Conservation (phyloP, 2,329 filamentous ascomycete genomes). For the Penicillium nordicum region DNA sequence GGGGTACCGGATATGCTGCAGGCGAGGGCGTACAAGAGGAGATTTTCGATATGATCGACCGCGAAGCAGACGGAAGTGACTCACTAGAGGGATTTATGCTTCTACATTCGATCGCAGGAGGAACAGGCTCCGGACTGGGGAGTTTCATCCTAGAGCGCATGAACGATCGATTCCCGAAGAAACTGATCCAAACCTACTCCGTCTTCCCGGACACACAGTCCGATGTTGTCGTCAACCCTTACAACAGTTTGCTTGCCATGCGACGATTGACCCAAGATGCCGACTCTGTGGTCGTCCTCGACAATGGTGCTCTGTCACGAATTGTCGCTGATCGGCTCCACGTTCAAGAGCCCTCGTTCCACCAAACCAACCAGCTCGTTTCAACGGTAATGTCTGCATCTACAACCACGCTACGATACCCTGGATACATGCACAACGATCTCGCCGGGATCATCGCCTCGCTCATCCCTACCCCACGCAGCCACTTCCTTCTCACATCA, state of each 20-base stretch:
- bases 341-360: conserved; percentile 91
- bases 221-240: conserved; percentile 95
- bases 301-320: conserved; percentile 88
- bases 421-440: conserved; percentile 99
- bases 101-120: conserved; percentile 94
- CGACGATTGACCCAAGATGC: conserved; percentile 89
- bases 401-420: conserved; percentile 93
- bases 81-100: conserved; percentile 99
- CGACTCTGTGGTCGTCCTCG: conserved; percentile 93
- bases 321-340: conserved; percentile 94
- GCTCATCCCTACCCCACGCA: conserved; percentile 90
- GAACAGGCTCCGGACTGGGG: conserved; percentile 91
- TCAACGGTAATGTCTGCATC: conserved; percentile 98
- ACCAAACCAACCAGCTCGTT: conserved; percentile 95
- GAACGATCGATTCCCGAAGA: conserved; percentile 97
- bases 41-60: conserved; percentile 98
- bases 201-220: conserved; percentile 92
- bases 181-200: conserved; percentile 98
- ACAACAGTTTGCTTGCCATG: conserved; percentile 94
- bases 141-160: conserved; percentile 92
- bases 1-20: conserved; percentile 93
- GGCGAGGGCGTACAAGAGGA: conserved; percentile 92
- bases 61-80: conserved; percentile 96
- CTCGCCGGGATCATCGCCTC: conserved; percentile 95
- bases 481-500: conserved; percentile 97